phyloP scores from a whole-genome alignment of 805 yeast species.

The Yarrowia deformans region DNA sequence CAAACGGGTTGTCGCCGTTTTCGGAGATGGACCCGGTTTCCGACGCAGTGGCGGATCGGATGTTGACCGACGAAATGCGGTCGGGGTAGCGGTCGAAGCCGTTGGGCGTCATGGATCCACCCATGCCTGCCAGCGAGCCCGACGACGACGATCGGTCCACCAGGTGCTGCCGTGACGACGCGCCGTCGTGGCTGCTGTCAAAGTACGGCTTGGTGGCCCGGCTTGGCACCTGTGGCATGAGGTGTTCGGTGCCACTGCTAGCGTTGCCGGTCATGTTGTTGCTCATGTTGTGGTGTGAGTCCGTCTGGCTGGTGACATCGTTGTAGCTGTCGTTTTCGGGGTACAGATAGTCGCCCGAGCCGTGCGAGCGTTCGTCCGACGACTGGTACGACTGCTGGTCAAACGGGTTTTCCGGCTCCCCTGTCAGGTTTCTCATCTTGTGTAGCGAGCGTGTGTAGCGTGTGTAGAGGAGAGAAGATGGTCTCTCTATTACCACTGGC shows the following conservation, averaged over 20 bases:
- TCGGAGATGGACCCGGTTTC: constrained; percentile 37
- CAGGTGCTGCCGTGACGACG: constrained; percentile 33
- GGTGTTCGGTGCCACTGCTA: constrained; percentile 7
- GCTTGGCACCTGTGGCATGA: constrained; percentile 31
- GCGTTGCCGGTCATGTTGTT: no score
- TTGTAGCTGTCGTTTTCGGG: constrained; percentile 25
- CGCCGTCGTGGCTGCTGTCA: constrained; percentile 23
- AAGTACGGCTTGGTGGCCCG: constrained; percentile 35
- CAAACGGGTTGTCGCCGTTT: constrained; percentile 46
- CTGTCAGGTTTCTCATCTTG: constrained; percentile 34
- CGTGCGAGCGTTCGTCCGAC: constrained; percentile 34
- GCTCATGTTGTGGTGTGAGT: neutral
- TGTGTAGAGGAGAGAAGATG: neutral
- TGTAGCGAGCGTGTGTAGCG: neutral
- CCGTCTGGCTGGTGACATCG: constrained; percentile 6
- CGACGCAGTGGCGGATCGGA: constrained; percentile 31
- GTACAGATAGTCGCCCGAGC: constrained; percentile 36
- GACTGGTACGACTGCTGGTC: constrained; percentile 39
- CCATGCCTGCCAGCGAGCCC: constrained; percentile 39
- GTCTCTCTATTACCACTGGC: neutral
- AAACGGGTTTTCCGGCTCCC: constrained; percentile 36
- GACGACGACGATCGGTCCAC: constrained; percentile 21
- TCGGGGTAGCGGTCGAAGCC: constrained; percentile 53
- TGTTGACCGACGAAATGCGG: constrained; percentile 45
- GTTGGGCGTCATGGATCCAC: constrained; percentile 43